phyloP scores from a whole-genome alignment of 768 basidiomycete genomes.

The Dioszegia hungarica region DNA sequence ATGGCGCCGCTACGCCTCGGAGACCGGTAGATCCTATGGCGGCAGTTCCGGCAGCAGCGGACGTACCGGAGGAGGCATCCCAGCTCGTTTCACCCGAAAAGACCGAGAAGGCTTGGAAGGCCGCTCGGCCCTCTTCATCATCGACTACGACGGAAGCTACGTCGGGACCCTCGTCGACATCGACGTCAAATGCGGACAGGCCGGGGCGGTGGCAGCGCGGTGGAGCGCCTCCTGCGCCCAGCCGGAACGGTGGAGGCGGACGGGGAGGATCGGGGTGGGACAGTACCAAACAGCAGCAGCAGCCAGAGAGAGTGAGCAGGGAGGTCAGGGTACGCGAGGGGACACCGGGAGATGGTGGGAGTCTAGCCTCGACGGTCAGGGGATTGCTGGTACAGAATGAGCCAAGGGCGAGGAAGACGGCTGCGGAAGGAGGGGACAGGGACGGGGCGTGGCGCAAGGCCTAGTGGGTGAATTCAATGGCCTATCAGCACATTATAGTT shows the following conservation, averaged over 20 bases:
- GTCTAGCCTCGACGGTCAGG: too few relatives aligned
- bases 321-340: conserved; percentile 25
- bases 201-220: neutral
- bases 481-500: too few relatives aligned
- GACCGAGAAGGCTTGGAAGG: conserved; percentile 5
- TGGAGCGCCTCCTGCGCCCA: neutral
- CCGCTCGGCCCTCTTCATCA: neutral
- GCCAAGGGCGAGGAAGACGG: conserved; percentile 12
- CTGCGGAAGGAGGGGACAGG: neutral
- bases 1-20: too few relatives aligned
- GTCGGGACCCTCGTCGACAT: too few relatives aligned
- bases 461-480: too few relatives aligned
- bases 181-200: too few relatives aligned
- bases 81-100: neutral
- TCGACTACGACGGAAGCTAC: too few relatives aligned
- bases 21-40: neutral
- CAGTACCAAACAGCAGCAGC: too few relatives aligned
- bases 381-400: neutral
- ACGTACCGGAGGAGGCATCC: neutral
- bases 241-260: neutral
- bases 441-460: neutral
- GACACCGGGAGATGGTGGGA: neutral
- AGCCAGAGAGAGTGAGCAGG: conserved; percentile 7
- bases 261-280: too few relatives aligned
- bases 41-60: neutral